A percentile compares a stretch with the other conserved stretches of the same genome.
phyloP scores from a whole-genome alignment of 768 basidiomycete species.

The Trichaptum fuscoviolaceum region DNA sequence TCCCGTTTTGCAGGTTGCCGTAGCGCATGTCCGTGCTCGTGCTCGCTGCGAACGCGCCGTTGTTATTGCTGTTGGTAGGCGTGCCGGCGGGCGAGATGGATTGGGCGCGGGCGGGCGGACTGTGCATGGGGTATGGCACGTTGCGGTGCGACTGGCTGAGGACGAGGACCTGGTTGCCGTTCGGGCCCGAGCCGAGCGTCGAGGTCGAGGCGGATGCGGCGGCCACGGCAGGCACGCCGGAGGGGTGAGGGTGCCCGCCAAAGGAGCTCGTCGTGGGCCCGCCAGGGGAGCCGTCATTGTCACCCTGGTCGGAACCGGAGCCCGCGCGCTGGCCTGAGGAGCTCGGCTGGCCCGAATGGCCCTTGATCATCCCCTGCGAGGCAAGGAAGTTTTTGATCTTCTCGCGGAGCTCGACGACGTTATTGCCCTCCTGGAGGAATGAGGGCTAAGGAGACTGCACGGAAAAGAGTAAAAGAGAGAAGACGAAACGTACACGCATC shows the following conservation, averaged over 20 bases:
- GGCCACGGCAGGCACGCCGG: conserved; percentile 25
- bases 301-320: conserved; percentile 47
- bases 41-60: not conserved
- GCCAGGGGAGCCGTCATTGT: conserved; percentile 35
- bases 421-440: conserved; percentile 54
- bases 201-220: conserved; percentile 20
- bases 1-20: not conserved
- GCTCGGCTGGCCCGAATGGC: conserved; percentile 63
- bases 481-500: conserved; percentile 58
- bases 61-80: not conserved
- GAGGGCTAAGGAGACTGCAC: conserved; percentile 4
- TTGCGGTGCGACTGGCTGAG: not conserved
- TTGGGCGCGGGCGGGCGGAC: no score
- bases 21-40: not conserved
- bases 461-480: conserved; percentile 10
- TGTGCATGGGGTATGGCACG: not conserved
- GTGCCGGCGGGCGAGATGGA: not conserved
- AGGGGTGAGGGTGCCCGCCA: conserved; percentile 32
- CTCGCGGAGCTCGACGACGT: conserved; percentile 63
- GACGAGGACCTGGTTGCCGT: conserved; percentile 14
- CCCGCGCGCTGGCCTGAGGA: conserved; percentile 54
- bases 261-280: conserved; percentile 41
- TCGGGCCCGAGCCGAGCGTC: conserved; percentile 24
- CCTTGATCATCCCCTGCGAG: conserved; percentile 85
- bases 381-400: conserved; percentile 77